Evolutionary conservation across 2,329 filamentous ascomycete genomes (phyloP).

Genomic region (Ceratocystis smalleyi): DNA sequence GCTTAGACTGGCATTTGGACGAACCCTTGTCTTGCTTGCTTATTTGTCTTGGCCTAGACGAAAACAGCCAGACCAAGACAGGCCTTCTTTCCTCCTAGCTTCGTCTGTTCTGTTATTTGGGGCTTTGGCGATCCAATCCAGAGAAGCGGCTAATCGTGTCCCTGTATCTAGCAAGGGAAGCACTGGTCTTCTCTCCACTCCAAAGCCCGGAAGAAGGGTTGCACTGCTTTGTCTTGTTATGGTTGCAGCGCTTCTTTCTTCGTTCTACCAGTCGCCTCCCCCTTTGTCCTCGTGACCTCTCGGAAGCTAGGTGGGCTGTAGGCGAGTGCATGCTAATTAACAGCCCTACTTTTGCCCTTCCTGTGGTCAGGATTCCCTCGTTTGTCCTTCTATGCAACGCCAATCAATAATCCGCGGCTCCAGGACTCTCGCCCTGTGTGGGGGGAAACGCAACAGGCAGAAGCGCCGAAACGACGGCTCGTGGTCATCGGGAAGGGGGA

Average conservation of each 20-base stretch:
- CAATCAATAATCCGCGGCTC: background rate
- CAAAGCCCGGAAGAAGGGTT: background rate
- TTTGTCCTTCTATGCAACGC: background rate
- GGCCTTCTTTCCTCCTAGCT: no score
- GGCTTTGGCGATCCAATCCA: slow-evolving; percentile 5
- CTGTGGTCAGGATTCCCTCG: no score
- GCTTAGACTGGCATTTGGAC: background rate
- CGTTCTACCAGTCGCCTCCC: background rate
- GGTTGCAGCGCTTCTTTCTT: background rate
- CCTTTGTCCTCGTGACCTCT: background rate
- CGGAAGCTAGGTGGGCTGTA: background rate
- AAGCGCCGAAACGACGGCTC: background rate
- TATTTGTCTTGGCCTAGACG: background rate
- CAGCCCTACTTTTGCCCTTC: background rate
- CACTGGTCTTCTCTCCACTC: background rate
- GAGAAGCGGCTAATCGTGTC: background rate
- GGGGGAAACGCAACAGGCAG: background rate
- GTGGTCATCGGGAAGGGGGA: background rate
- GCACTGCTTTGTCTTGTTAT: background rate
- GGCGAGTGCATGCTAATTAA: background rate
- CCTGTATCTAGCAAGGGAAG: background rate
- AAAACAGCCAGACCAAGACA: background rate
- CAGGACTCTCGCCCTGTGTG: background rate
- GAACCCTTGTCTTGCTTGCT: background rate
- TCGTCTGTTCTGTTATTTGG: background rate